phyloP scores from a whole-genome alignment of 2,329 filamentous ascomycete genomes.

The Xylariales sp. region DNA sequence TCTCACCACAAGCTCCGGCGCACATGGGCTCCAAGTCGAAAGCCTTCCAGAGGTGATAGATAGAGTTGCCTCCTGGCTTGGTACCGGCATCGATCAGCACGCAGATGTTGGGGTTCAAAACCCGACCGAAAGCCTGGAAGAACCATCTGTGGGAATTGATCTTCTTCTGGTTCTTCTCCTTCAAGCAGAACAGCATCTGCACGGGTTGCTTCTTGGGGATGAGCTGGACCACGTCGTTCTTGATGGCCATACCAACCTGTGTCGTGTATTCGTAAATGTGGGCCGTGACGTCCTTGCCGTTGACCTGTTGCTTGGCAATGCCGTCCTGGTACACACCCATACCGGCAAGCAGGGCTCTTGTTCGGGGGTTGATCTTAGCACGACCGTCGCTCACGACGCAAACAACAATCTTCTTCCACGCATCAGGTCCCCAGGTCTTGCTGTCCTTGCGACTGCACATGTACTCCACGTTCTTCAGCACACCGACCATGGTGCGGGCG shows the following conservation, averaged over 20 bases:
- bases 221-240: conserved; percentile 81
- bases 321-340: conserved; percentile 98
- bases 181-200: conserved; percentile 95
- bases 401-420: conserved; percentile 99
- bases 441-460: conserved; percentile 92
- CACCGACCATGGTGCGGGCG: conserved; percentile 95
- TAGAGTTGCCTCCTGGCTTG: conserved; percentile 86
- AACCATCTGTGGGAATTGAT: conserved; percentile 99
- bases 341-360: conserved; percentile 81
- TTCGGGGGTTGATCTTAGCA: conserved; percentile 86
- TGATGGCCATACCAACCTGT: conserved; percentile 81
- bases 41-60: conserved; percentile 98
- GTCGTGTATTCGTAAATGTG: conserved; percentile 97
- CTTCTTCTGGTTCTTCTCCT: conserved; percentile 99
- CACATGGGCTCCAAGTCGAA: conserved; percentile 98
- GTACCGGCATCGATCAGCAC: conserved; percentile 95
- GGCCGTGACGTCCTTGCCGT: conserved; percentile 90
- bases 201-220: conserved; percentile 85
- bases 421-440: conserved; percentile 91
- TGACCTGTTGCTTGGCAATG: conserved; percentile 97
- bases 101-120: conserved; percentile 93
- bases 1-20: conserved; percentile 94
- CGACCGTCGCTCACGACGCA: conserved; percentile 95
- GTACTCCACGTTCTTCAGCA: conserved; percentile 97
- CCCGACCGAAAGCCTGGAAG: conserved; percentile 91